Conservation (phyloP, 78 protist species). For the Tieghemostelium lacteum region DNA sequence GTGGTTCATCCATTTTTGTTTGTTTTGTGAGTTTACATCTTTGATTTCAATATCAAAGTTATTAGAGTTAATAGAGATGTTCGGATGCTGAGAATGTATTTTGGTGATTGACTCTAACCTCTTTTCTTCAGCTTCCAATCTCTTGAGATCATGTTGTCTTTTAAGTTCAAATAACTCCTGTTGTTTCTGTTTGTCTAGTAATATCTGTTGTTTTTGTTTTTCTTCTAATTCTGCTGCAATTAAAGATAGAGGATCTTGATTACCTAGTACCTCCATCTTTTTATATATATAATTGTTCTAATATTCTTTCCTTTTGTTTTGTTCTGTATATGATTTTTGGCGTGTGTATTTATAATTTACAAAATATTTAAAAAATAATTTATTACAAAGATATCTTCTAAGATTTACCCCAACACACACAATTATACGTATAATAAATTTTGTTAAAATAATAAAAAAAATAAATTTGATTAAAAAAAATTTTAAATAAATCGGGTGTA, state of each 20-base stretch:
- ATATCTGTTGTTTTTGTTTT: neutral
- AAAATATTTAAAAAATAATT: too few species aligned
- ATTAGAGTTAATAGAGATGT: neutral
- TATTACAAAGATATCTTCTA: too few species aligned
- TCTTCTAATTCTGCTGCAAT: constrained; percentile 46
- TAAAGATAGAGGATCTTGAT: constrained; percentile 46
- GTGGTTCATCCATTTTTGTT: constrained; percentile 66
- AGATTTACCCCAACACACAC: too few species aligned
- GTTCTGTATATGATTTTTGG: too few species aligned
- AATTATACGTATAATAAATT: too few species aligned
- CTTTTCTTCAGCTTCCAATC: constrained; percentile 45
- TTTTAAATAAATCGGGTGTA: too few species aligned
- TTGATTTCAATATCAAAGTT: neutral
- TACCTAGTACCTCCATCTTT: constrained; percentile 14
- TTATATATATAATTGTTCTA: neutral
- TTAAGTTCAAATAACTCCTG: neutral
- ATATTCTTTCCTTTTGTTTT: neutral
- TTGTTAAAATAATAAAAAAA: too few species aligned
- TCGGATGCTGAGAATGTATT: constrained; percentile 34
- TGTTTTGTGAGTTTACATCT: neutral
- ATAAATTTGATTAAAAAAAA: too few species aligned
- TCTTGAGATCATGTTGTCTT: neutral
- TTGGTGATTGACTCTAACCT: constrained; percentile 28
- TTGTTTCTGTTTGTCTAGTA: neutral
- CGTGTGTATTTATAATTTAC: too few species aligned